Conservation (phyloP, 2,329 filamentous ascomycete species). For the Xylariaceae sp. region DNA sequence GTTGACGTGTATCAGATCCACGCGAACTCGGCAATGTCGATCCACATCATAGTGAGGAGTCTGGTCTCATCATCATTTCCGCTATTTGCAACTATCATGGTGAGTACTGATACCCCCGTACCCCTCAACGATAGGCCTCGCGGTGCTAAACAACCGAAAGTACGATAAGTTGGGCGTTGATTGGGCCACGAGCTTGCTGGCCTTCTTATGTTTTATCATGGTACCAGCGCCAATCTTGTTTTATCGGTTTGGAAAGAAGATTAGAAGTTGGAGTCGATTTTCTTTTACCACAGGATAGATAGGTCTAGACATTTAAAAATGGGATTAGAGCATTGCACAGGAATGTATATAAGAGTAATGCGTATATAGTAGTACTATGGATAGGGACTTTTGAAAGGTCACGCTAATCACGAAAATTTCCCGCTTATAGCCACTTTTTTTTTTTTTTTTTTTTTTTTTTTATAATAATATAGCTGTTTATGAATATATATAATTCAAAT, state of each 20-base stretch:
- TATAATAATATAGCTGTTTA: no score
- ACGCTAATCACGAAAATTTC: no score
- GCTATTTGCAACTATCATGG: slow-evolving; percentile 24
- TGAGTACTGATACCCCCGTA: not conserved
- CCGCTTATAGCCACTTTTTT: no score
- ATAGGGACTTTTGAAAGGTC: no score
- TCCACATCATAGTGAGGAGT: slow-evolving; percentile 25
- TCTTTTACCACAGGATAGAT: not conserved
- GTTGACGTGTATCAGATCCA: slow-evolving; percentile 27
- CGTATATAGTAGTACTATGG: no score
- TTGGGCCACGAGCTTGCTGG: slow-evolving; percentile 27
- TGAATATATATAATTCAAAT: no score
- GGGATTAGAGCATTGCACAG: no score
- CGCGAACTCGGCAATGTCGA: slow-evolving; percentile 27
- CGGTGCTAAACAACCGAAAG: not conserved
- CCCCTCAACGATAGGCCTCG: not conserved
- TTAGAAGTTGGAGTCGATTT: slow-evolving; percentile 19
- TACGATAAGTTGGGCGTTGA: slow-evolving; percentile 22
- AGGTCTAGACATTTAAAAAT: not conserved
- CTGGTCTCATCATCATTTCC: slow-evolving; percentile 25
- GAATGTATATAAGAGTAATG: no score
- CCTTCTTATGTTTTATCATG: slow-evolving; percentile 18
- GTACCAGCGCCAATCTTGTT: slow-evolving; percentile 17
- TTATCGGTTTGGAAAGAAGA: slow-evolving; percentile 14
- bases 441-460: no score